Base-by-base conservation (phyloP, 495 filamentous ascomycete genomes). In the Glutinoglossum americanum region DNA sequence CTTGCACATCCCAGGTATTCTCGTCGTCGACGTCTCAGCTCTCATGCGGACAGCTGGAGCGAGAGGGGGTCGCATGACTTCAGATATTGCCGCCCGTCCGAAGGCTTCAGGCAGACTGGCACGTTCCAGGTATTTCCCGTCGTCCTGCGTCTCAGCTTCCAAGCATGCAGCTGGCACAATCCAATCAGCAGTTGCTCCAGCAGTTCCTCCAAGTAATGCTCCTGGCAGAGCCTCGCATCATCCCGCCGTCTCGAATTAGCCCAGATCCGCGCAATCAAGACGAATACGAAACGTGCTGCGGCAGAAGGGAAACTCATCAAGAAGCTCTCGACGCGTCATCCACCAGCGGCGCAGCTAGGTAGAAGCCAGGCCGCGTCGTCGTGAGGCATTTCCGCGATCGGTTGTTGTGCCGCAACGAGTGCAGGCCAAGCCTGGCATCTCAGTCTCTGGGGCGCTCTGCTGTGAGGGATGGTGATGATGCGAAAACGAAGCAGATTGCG, bases 401-500 rank as follows among this genome's bases (percentile, higher is more conserved):
- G 56, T 39, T 30, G 21, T 30, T 45, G 56, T 57, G 56, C 23
- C 49, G 56, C 37, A 57, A 47, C 39, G 37, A 57, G 56, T 11
- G 37, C 56, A 57, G 37, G 56, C 56, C 37, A 7, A n/a, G 33
- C 28, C 37, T 39, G 39, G 37, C 19, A 17, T 57, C 33, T 57
- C 32, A 25, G 37, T 60, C 54, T 62, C 54, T 19, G 45, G 54
- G 55, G 58, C 45, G 47, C 35, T 1, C 45, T 62, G 45, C 15
- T 27, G 21, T 60, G 54, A 60, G 45, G 28, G 35, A 37, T 32
- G n/a, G 58, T 62, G 37, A 62, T 59, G 44, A 51, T 62, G 57
- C 57, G 41, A 45, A 3, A 44, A 60, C 45, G 25, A 62, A 47
- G 60, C 58, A 62, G 54, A 62, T 60, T 57, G 39, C 54, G 60